phyloP scores from a whole-genome alignment of 2,329 filamentous ascomycete genomes.

The Chlorencoelia australis region DNA sequence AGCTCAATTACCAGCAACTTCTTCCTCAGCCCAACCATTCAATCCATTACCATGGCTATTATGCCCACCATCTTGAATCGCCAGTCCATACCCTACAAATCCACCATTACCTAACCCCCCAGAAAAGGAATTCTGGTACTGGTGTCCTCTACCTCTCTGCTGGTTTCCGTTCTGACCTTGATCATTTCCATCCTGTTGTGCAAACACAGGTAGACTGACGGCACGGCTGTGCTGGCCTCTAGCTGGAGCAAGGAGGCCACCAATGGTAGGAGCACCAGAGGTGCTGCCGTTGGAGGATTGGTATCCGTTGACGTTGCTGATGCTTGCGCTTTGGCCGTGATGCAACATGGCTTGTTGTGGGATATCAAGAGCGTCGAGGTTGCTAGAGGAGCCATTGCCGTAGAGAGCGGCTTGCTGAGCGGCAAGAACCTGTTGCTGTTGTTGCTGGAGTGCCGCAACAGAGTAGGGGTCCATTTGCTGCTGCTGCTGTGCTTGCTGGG shows the following conservation, averaged over 20 bases:
- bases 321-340: conserved; percentile 51
- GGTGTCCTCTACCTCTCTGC: conserved; percentile 45
- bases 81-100: conserved; percentile 43
- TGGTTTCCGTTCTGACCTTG: conserved; percentile 34
- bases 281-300: conserved; percentile 31
- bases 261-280: conserved; percentile 58
- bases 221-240: conserved; percentile 56
- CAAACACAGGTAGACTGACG: conserved; percentile 72
- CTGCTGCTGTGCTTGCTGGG: conserved; percentile 52
- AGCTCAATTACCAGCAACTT: conserved; percentile 21
- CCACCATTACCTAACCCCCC: conserved; percentile 22
- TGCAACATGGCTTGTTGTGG: conserved; percentile 52
- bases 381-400: conserved; percentile 52
- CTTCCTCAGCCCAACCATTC: conserved; percentile 58
- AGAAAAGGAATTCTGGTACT: conserved; percentile 52
- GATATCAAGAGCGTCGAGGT: conserved; percentile 47
- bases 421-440: conserved; percentile 60
- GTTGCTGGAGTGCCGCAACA: conserved; percentile 38
- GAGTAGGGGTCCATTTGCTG: conserved; percentile 35
- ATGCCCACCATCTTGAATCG: conserved; percentile 46
- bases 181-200: conserved; percentile 34
- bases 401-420: conserved; percentile 76
- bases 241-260: conserved; percentile 65
- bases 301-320: conserved; percentile 48
- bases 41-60: too few relatives aligned